Evolutionary conservation across 495 filamentous ascomycete species (phyloP).

Genomic region (Annulohypoxylon bovei): DNA sequence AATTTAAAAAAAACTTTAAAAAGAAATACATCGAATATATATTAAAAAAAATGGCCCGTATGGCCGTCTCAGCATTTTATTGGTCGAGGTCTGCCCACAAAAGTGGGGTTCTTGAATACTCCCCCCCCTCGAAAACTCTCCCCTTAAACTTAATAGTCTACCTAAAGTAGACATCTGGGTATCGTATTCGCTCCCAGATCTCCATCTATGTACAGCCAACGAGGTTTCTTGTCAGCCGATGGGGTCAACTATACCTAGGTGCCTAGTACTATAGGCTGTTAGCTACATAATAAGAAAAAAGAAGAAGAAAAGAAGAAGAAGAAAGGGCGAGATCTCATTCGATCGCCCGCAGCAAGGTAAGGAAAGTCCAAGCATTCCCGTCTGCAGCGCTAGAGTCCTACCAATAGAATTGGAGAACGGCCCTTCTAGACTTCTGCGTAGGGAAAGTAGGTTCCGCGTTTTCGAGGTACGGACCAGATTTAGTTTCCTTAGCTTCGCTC

Average conservation of each 20-base stretch:
- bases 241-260: background rate
- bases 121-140: no score
- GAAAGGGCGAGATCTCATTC: constrained; percentile 30
- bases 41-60: background rate
- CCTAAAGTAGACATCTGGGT: background rate
- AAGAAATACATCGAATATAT: background rate
- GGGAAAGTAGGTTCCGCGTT: constrained; percentile 27
- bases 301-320: background rate
- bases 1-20: background rate
- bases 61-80: no score
- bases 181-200: background rate
- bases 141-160: background rate
- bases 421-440: constrained; percentile 36
- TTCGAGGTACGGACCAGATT: constrained; percentile 11
- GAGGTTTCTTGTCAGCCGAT: background rate
- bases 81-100: no score
- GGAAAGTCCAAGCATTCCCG: constrained; percentile 21
- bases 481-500: constrained; percentile 18
- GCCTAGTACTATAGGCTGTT: background rate
- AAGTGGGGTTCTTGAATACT: no score
- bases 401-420: constrained; percentile 22
- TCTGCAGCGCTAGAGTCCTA: constrained; percentile 5
- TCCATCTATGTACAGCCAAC: background rate
- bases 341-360: constrained; percentile 28
- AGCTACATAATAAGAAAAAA: background rate